Conservation (phyloP, 345 rosid genomes). For the Raphanus sativus region DNA sequence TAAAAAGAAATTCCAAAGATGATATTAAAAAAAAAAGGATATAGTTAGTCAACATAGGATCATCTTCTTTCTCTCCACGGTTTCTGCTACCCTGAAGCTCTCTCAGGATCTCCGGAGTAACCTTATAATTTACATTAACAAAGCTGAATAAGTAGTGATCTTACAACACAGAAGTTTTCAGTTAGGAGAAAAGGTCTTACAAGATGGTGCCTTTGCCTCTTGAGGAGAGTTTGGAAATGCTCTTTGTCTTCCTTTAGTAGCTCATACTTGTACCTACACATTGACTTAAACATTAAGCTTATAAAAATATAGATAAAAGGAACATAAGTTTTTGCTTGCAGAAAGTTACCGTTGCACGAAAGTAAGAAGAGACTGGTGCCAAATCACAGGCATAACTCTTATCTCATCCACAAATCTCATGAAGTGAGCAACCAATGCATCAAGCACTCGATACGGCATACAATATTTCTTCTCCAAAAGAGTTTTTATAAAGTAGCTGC, state of each 20-base stretch:
- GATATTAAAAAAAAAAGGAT: slow-evolving; percentile 52
- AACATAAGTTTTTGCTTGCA: background rate
- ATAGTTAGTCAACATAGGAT: slow-evolving; percentile 56
- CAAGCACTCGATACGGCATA: slow-evolving; percentile 81
- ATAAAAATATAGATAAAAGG: background rate
- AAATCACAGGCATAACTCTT: slow-evolving; percentile 93
- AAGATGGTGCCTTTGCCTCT: slow-evolving; percentile 67
- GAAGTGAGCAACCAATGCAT: slow-evolving; percentile 78
- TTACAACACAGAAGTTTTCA: background rate
- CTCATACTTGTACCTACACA: slow-evolving; percentile 81
- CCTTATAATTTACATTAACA: slow-evolving; percentile 40
- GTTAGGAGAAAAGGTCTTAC: slow-evolving; percentile 45
- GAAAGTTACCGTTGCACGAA: slow-evolving; percentile 76
- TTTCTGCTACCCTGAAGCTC: slow-evolving; percentile 77
- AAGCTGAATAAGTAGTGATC: background rate
- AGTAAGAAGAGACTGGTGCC: slow-evolving; percentile 96
- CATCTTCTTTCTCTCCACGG: slow-evolving; percentile 86
- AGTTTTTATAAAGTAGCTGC: slow-evolving; percentile 90
- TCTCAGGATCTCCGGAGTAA: slow-evolving; percentile 78
- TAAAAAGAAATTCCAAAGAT: background rate
- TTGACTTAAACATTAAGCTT: background rate
- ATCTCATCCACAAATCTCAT: slow-evolving; percentile 74
- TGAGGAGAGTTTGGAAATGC: slow-evolving; percentile 58
- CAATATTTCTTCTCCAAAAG: slow-evolving; percentile 91
- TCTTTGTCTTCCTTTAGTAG: slow-evolving; percentile 80